Evolutionary conservation across 345 rosid species (phyloP), one percentile per base, ranked within the genome.

Genomic region (Adansonia digitata): DNA sequence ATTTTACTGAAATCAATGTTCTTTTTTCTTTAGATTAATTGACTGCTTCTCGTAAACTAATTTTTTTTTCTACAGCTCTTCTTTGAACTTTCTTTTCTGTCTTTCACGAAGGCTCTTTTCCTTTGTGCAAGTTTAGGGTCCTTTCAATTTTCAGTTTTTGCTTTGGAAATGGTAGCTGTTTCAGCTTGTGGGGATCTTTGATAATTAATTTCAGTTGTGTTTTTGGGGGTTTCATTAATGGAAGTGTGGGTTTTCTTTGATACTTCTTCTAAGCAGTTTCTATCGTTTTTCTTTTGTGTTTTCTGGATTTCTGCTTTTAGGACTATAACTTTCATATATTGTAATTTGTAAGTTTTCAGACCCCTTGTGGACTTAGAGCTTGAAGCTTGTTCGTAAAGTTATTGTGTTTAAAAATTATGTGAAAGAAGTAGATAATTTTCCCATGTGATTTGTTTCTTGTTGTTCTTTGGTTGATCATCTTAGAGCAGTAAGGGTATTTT

Each of bases 1-100:
- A 80, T 79, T 77, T 86, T 83, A 77, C 93, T 85, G 93, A 86
- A 83, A 83, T 83, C 90, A 83, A 83, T 85, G 87, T 81, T 82
- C 79, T 79, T 77, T 62, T 34, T n/a, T n/a, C n/a, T n/a, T 34
- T 15, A 18, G 66, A 59, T 83, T 78, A 84, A 80, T 88, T 90
- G 94, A 90, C 88, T 85, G 88, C 78, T 84, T 82, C 87, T 69
- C 59, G 70, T 64, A 43, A 29, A 29, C 39, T 78, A 40, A n/a
- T 49, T 84, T 73, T 18, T 29, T 29, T 59, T 35, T 61, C n/a
- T 45, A 27, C 72, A 75, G 81, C 79, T 76, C 69, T 81, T 82
- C 71, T 81, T 76, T 80, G 76, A 68, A 73, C 60, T 81, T 62
- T 70, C 68, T 77, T 79, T 77, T 63, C n/a, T n/a, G n/a, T 74